These are phyloP conservation scores for Mycena sanguinolenta DNA, from an alignment of 768 basidiomycete species.

Conservation along the genomic window DNA sequence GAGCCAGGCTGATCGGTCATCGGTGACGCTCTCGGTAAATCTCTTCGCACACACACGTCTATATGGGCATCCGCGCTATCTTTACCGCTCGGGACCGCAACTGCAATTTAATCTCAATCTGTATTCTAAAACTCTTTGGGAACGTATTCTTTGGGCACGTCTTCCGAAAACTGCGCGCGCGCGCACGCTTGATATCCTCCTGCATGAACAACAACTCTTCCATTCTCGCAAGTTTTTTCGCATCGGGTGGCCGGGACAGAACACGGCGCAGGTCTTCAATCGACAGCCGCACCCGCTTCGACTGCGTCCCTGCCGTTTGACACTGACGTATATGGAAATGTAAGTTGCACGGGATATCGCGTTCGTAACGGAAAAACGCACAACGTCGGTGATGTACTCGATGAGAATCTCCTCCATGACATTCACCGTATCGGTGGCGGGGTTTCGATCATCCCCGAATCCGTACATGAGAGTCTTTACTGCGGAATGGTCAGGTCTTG, in stretches of 20 bases:
- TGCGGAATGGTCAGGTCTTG: too few relatives aligned
- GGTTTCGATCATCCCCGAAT: constrained; percentile 92
- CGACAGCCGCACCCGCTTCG: constrained; percentile 80
- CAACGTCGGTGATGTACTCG: constrained; percentile 91
- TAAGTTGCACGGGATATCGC: constrained; percentile 9
- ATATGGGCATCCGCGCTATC: neutral
- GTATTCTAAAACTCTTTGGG: constrained; percentile 22
- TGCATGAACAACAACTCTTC: constrained; percentile 95
- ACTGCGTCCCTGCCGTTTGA: constrained; percentile 76
- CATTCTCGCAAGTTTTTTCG: constrained; percentile 92
- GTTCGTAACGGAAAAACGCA: constrained; percentile 68
- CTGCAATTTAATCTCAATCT: too few relatives aligned
- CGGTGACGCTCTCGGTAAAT: neutral
- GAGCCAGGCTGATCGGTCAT: constrained; percentile 25
- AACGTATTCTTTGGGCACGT: constrained; percentile 57
- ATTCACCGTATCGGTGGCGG: constrained; percentile 87
- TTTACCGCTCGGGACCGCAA: constrained; percentile 12
- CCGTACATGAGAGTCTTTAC: constrained; percentile 93
- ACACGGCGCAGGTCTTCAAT: constrained; percentile 89
- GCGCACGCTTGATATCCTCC: constrained; percentile 91
- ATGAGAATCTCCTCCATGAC: constrained; percentile 96
- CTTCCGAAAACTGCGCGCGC: constrained; percentile 80
- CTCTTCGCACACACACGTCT: constrained; percentile 25
- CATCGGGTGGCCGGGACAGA: constrained; percentile 87
- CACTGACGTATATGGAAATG: constrained; percentile 61